phyloP scores from a whole-genome alignment of 2,329 filamentous ascomycete genomes.

The Hyphodiscus sp. region DNA sequence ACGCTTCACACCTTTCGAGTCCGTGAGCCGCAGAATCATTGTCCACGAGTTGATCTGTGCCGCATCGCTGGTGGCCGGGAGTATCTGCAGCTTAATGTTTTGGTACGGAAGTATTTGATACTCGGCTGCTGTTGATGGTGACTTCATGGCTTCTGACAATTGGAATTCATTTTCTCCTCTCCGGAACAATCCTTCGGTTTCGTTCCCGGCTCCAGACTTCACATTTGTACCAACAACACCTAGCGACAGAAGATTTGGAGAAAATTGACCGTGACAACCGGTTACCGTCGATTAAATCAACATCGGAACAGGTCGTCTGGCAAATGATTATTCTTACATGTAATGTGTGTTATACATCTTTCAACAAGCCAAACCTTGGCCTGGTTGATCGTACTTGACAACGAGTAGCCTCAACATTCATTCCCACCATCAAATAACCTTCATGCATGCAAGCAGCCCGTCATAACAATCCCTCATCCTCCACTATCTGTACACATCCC shows the following conservation, averaged over 20 bases:
- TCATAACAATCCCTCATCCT: background rate
- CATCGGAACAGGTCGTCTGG: no score
- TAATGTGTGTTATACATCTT: background rate
- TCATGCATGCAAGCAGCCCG: background rate
- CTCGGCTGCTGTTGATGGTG: background rate
- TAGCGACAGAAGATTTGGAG: background rate
- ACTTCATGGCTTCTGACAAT: background rate
- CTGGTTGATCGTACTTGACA: background rate
- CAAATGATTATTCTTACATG: background rate
- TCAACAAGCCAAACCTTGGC: background rate
- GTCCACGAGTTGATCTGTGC: background rate
- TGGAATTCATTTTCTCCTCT: no score
- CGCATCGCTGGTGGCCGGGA: background rate
- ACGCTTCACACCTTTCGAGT: background rate
- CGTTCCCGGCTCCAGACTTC: background rate
- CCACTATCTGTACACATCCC: slow-evolving; percentile 26
- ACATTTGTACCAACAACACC: no score
- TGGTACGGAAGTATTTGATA: background rate
- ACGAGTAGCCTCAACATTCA: background rate
- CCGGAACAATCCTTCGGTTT: background rate
- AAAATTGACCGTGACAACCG: background rate
- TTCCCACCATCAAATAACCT: background rate
- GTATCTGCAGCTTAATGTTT: background rate
- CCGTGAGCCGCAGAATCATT: background rate
- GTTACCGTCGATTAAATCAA: background rate